phyloP scores from a whole-genome alignment of 148 eudicot genomes.

The Pouteria glomerata region DNA sequence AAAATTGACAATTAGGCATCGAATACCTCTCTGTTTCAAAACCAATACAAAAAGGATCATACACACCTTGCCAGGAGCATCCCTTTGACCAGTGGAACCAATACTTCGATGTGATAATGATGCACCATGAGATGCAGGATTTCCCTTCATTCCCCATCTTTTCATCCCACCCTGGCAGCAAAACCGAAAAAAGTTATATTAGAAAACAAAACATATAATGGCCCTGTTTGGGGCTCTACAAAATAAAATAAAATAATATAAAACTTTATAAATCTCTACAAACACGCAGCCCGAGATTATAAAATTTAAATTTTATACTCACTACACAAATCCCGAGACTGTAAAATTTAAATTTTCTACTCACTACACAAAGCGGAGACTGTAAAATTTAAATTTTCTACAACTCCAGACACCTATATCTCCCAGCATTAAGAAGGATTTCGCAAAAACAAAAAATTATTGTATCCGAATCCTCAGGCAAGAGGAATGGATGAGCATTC shows the following conservation, averaged over 20 bases:
- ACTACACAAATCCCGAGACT: too few relatives aligned
- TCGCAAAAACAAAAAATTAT: background rate
- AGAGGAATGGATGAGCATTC: background rate
- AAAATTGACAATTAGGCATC: background rate
- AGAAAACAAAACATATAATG: background rate
- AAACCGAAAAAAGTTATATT: background rate
- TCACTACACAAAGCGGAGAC: too few relatives aligned
- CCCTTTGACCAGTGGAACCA: conserved; percentile 97
- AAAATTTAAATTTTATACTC: too few relatives aligned
- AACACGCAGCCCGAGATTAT: too few relatives aligned
- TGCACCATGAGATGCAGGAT: conserved; percentile 92
- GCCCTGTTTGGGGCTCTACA: too few relatives aligned
- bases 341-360: too few relatives aligned
- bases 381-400: too few relatives aligned
- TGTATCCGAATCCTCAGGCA: background rate
- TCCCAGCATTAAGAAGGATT: too few relatives aligned
- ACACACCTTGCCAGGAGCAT: conserved; percentile 82
- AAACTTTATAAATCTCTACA: too few relatives aligned
- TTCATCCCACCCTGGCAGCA: conserved; percentile 82
- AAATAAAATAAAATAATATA: too few relatives aligned
- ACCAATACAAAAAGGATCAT: background rate
- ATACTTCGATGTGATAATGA: conserved; percentile 76
- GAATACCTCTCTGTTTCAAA: background rate
- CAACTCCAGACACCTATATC: too few relatives aligned
- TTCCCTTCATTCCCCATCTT: conserved; percentile 48